These are phyloP conservation scores for Phlyctochytrium arcticum DNA, from an alignment of 192 early-diverging fungal species.

Conservation along the genomic window DNA sequence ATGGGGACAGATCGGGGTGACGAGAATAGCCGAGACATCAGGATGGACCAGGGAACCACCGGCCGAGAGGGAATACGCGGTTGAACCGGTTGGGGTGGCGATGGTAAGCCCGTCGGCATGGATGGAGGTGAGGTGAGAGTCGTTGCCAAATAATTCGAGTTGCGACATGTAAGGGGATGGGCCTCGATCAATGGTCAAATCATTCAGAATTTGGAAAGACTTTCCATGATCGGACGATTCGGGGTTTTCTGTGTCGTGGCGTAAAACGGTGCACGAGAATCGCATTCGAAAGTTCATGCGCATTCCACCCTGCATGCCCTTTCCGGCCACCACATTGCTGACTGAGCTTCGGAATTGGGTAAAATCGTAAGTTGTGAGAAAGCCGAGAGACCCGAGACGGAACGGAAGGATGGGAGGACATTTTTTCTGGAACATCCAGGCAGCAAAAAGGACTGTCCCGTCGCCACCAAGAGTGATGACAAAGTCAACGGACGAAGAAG, in stretches of 20 bases:
- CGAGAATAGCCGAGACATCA: slow-evolving; percentile 80
- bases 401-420: slow-evolving; percentile 90
- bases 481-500: slow-evolving; percentile 60
- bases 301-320: slow-evolving; percentile 45
- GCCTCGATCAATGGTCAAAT: slow-evolving; percentile 90
- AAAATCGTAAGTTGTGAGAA: slow-evolving; percentile 82
- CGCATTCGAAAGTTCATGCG: slow-evolving; percentile 88
- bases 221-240: background rate
- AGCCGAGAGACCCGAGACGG: slow-evolving; percentile 87
- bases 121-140: slow-evolving; percentile 87
- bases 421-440: slow-evolving; percentile 72
- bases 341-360: slow-evolving; percentile 52
- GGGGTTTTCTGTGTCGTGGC: slow-evolving; percentile 42
- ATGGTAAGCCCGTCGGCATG: slow-evolving; percentile 93
- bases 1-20: slow-evolving; percentile 62
- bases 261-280: slow-evolving; percentile 83
- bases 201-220: slow-evolving; percentile 91
- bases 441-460: slow-evolving; percentile 92
- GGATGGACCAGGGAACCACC: slow-evolving; percentile 96
- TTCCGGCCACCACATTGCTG: slow-evolving; percentile 44
- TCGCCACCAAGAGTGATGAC: slow-evolving; percentile 95
- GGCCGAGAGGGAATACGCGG: slow-evolving; percentile 68
- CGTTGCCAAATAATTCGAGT: slow-evolving; percentile 80
- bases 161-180: slow-evolving; percentile 86
- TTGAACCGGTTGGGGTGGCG: slow-evolving; percentile 85